These are phyloP conservation scores for Aspergillus puulaauensis DNA, from an alignment of 2,329 filamentous ascomycete genomes.

Conservation along the genomic window DNA sequence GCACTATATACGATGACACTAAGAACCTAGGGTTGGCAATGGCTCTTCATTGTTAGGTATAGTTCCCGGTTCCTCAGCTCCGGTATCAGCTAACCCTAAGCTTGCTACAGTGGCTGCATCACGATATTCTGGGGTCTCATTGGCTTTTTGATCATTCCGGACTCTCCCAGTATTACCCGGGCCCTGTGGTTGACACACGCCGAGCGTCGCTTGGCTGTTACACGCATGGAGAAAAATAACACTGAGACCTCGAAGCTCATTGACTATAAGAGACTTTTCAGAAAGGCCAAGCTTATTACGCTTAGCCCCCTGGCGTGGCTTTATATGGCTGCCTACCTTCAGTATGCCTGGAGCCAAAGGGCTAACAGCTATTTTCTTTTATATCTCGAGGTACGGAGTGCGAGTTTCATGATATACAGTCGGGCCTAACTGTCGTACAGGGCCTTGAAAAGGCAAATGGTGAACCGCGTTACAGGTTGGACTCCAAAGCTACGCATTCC, in stretches of 20 bases:
- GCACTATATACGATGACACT: neutral
- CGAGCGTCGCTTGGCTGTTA: conserved; percentile 13
- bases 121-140: conserved; percentile 18
- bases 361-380: conserved; percentile 20
- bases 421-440: neutral
- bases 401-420: neutral
- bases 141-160: conserved; percentile 20
- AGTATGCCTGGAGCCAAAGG: conserved; percentile 19
- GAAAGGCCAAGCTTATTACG: conserved; percentile 8
- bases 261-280: conserved; percentile 6
- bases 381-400: conserved; percentile 13
- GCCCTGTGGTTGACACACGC: conserved; percentile 17
- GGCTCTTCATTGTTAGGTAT: conserved; percentile 5
- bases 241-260: conserved; percentile 18
- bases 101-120: conserved; percentile 9
- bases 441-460: conserved; percentile 6
- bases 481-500: neutral
- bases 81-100: neutral
- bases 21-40: neutral
- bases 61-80: neutral
- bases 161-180: conserved; percentile 17
- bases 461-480: conserved; percentile 7
- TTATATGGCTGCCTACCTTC: conserved; percentile 15
- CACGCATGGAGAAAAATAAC: conserved; percentile 17
- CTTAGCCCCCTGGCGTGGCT: conserved; percentile 15